Percentiles rank a stretch among this genome's conserved stretches.
phyloP scores from a whole-genome alignment of 805 yeast genomes.

The Cyberlindnera bimundalis region DNA sequence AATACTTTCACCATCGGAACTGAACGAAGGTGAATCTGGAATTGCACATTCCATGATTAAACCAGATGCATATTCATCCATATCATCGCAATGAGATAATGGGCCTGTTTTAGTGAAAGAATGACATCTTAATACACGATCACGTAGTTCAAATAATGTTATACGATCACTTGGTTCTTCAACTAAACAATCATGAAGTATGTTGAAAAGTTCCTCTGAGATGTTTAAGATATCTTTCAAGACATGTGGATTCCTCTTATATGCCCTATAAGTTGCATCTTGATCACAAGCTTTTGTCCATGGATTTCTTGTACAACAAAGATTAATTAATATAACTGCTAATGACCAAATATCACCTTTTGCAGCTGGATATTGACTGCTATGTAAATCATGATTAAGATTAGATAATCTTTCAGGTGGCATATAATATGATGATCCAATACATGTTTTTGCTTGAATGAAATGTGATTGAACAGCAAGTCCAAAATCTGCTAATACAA shows the following conservation, averaged over 20 bases:
- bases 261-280: constrained; percentile 65
- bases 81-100: constrained; percentile 16
- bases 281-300: constrained; percentile 77
- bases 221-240: constrained; percentile 70
- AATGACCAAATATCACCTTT: constrained; percentile 88
- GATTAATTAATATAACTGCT: constrained; percentile 74
- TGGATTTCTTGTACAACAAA: constrained; percentile 82
- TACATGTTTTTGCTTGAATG: constrained; percentile 67
- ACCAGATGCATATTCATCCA: constrained; percentile 3
- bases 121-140: constrained; percentile 16
- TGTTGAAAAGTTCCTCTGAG: constrained; percentile 53
- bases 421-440: constrained; percentile 91
- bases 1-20: constrained; percentile 1
- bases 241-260: constrained; percentile 50
- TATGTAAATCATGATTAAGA: constrained; percentile 28
- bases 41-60: constrained; percentile 10
- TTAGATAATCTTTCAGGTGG: constrained; percentile 75
- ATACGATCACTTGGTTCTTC: constrained; percentile 35
- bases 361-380: constrained; percentile 52
- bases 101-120: constrained; percentile 24
- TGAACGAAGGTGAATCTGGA: constrained; percentile 3
- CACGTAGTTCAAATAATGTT: constrained; percentile 20
- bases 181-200: constrained; percentile 38
- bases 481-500: constrained; percentile 85
- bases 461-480: constrained; percentile 61